Evolutionary conservation across 495 filamentous ascomycete genomes (phyloP).

Genomic region (Cercophora sp.): DNA sequence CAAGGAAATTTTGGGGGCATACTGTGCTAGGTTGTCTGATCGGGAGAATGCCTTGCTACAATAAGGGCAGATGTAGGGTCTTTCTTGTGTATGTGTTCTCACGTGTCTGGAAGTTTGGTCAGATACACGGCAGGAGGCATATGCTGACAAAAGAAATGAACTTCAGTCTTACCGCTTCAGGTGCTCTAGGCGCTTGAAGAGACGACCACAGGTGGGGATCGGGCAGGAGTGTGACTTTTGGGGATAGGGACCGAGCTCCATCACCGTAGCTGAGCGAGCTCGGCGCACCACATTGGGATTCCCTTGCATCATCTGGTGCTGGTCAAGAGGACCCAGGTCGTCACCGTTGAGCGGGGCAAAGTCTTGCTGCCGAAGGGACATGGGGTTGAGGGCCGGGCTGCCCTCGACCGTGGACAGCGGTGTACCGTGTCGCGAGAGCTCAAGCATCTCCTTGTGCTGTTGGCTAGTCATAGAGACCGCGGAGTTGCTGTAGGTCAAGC

Average conservation of each 20-base stretch:
- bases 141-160: conserved; percentile 45
- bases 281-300: conserved; percentile 72
- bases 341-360: conserved; percentile 60
- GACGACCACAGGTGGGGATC: conserved; percentile 94
- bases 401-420: conserved; percentile 76
- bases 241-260: conserved; percentile 94
- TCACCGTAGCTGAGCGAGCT: conserved; percentile 90
- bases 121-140: conserved; percentile 43
- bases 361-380: conserved; percentile 65
- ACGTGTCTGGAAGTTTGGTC: conserved; percentile 80
- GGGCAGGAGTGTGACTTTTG: conserved; percentile 97
- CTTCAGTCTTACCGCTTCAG: conserved; percentile 82
- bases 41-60: conserved; percentile 98
- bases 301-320: conserved; percentile 60
- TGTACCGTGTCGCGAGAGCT: conserved; percentile 84
- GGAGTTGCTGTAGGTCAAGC: conserved; percentile 61
- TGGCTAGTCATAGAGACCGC: conserved; percentile 50
- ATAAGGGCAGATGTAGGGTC: conserved; percentile 92
- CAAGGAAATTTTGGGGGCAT: conserved; percentile 46
- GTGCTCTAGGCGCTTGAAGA: conserved; percentile 99
- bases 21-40: conserved; percentile 98
- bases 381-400: conserved; percentile 66
- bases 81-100: conserved; percentile 97
- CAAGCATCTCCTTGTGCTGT: conserved; percentile 73
- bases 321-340: conserved; percentile 58